These are phyloP conservation scores for Sporisorium graminicola DNA, from an alignment of 1,284 basidiomycete genomes.

Conservation along the genomic window DNA sequence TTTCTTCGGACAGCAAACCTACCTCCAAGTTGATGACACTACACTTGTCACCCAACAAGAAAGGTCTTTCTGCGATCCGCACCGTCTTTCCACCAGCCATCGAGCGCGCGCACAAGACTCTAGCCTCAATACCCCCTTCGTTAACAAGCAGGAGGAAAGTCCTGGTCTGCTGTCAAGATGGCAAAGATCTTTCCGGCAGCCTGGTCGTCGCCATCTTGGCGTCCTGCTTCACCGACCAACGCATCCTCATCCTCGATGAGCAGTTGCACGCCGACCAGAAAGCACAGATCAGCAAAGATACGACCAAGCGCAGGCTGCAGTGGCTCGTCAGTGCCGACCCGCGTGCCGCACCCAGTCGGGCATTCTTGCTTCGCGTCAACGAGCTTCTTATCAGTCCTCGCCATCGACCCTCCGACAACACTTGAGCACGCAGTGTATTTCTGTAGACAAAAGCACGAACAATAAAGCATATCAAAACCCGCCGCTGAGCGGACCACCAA, in stretches of 20 bases:
- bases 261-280: background rate
- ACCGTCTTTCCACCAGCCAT: constrained; percentile 37
- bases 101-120: constrained; percentile 19
- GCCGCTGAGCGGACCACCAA: constrained; percentile 68
- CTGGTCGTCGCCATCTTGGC: constrained; percentile 45
- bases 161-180: constrained; percentile 42
- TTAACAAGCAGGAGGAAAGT: background rate
- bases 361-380: constrained; percentile 82
- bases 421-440: background rate
- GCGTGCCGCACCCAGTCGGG: constrained; percentile 79
- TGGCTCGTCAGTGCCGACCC: constrained; percentile 84
- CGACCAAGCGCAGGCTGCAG: constrained; percentile 78
- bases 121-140: no score
- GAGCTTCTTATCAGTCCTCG: constrained; percentile 81
- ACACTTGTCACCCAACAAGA: constrained; percentile 34
- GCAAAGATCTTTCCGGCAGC: constrained; percentile 42
- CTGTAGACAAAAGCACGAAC: background rate
- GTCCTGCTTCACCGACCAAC: constrained; percentile 63
- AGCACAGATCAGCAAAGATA: constrained; percentile 72
- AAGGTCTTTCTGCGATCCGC: constrained; percentile 43
- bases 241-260: constrained; percentile 16
- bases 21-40: constrained; percentile 7
- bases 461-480: constrained; percentile 5
- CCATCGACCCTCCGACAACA: constrained; percentile 69
- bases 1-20: background rate